Percentiles rank a stretch among this genome's conserved stretches.
Conservation (phyloP, 345 rosid species). For the Eucalyptus grandis region DNA sequence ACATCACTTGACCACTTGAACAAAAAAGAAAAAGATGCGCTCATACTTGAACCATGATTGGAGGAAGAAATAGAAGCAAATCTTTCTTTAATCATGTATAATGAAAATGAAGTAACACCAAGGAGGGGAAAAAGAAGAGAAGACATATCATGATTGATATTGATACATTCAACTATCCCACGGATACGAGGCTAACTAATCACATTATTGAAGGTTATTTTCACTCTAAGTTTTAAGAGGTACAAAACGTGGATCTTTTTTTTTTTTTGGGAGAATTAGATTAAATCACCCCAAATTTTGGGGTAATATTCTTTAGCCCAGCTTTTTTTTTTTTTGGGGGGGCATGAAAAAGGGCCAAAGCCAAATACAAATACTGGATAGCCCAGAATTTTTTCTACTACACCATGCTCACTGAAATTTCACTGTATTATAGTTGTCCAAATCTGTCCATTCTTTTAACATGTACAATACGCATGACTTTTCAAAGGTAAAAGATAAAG, state of each 20-base stretch:
- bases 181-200: background rate
- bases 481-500: background rate
- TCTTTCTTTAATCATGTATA: background rate
- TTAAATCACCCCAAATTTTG: background rate
- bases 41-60: too few relatives aligned
- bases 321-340: too few relatives aligned
- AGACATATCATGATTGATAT: background rate
- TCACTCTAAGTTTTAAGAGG: background rate
- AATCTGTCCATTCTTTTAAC: background rate
- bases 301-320: background rate
- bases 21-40: too few relatives aligned
- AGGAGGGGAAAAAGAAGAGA: background rate
- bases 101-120: background rate
- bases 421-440: background rate
- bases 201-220: background rate
- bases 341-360: too few relatives aligned
- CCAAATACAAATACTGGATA: too few relatives aligned
- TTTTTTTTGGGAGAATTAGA: too few relatives aligned
- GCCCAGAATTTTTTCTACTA: background rate
- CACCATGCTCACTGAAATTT: background rate
- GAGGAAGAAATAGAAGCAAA: too few relatives aligned
- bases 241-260: background rate
- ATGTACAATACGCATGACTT: background rate
- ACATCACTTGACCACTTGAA: background rate
- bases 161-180: background rate